These are phyloP conservation scores for Noccaea bulbosa DNA, from an alignment of 345 rosid genomes.

Conservation along the genomic window DNA sequence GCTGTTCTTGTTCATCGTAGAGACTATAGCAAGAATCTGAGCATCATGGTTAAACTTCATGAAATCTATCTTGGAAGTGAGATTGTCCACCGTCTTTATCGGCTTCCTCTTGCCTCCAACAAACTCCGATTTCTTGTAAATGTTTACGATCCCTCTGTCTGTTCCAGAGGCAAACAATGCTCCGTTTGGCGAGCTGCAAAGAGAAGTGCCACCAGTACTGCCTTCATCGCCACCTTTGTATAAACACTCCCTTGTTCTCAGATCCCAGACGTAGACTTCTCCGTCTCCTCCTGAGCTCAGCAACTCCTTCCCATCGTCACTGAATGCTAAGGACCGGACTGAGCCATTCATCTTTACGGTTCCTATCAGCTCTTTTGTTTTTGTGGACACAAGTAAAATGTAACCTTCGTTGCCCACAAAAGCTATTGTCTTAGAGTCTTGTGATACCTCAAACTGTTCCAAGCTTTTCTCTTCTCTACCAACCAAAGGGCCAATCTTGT, in stretches of 20 bases:
- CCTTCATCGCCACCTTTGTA: conserved; percentile 90
- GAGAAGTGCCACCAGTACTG: conserved; percentile 70
- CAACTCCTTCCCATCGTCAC: conserved; percentile 67
- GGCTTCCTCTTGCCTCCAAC: conserved; percentile 86
- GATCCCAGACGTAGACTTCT: conserved; percentile 88
- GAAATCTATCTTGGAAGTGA: conserved; percentile 76
- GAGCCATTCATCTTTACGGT: conserved; percentile 93
- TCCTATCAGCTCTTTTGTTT: conserved; percentile 82
- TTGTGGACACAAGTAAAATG: conserved; percentile 76
- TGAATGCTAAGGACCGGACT: conserved; percentile 74
- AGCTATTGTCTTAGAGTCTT: conserved; percentile 76
- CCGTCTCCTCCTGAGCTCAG: conserved; percentile 94
- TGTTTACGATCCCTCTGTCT: conserved; percentile 81
- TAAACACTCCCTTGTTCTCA: conserved; percentile 78
- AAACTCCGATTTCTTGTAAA: conserved; percentile 78
- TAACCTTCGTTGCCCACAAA: conserved; percentile 91
- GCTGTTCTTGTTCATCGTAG: conserved; percentile 73
- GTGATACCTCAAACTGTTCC: conserved; percentile 87
- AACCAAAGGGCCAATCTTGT: conserved; percentile 84
- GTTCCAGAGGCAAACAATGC: conserved; percentile 85
- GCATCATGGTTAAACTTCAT: conserved; percentile 84
- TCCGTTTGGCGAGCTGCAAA: conserved; percentile 65
- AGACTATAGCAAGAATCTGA: conserved; percentile 81
- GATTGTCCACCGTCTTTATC: conserved; percentile 73
- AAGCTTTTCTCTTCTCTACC: conserved; percentile 98